These are phyloP conservation scores for Talaromyces islandicus DNA, from an alignment of 2,329 filamentous ascomycete species.

Conservation along the genomic window DNA sequence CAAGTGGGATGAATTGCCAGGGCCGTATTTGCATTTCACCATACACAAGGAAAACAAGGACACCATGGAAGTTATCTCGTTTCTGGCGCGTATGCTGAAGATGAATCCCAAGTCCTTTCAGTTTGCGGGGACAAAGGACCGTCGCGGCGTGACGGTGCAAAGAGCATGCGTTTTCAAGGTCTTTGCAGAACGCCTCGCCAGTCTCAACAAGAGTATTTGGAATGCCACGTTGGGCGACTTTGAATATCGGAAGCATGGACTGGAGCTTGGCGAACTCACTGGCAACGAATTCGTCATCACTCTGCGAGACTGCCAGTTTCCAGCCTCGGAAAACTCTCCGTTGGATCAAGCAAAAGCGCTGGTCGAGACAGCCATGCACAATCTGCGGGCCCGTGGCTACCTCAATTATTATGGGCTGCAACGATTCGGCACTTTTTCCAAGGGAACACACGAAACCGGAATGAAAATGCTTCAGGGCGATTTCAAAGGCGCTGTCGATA, in stretches of 20 bases:
- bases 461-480: constrained; percentile 76
- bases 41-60: constrained; percentile 97
- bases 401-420: constrained; percentile 99
- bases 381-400: constrained; percentile 71
- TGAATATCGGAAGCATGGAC: constrained; percentile 62
- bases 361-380: constrained; percentile 55
- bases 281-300: constrained; percentile 95
- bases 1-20: constrained; percentile 62
- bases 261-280: constrained; percentile 74
- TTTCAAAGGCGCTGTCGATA: constrained; percentile 71
- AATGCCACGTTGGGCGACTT: constrained; percentile 70
- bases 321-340: constrained; percentile 32
- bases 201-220: constrained; percentile 56
- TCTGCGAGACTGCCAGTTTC: constrained; percentile 73
- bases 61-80: constrained; percentile 83
- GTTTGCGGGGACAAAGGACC: constrained; percentile 88
- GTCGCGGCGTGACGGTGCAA: constrained; percentile 79
- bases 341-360: constrained; percentile 36
- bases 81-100: constrained; percentile 67
- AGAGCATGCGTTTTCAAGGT: constrained; percentile 64
- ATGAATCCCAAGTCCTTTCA: constrained; percentile 62
- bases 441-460: constrained; percentile 80
- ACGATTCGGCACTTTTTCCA: constrained; percentile 82
- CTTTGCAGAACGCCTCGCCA: constrained; percentile 57
- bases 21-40: constrained; percentile 82